Evolutionary conservation across 2,329 filamentous ascomycete species (phyloP), one percentile per base, ranked within the genome.

Genomic region (Rhytidhysteron rufulum): DNA sequence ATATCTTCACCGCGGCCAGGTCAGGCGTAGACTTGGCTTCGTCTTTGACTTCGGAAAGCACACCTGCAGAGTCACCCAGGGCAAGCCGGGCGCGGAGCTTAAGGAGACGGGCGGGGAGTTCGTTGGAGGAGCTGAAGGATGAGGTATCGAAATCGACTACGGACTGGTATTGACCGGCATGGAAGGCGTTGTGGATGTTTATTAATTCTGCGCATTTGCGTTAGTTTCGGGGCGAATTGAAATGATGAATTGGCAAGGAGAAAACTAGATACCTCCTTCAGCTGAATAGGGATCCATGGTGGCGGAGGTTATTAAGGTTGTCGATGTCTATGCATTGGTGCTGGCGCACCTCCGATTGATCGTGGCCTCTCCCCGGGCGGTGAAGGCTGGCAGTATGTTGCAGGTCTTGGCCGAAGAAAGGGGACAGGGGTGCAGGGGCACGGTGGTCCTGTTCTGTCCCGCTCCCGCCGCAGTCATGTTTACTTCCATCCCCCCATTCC

Each of bases 101-200:
- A 41, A 97, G 80, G 32, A 95, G 72, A 43, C 83, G 83, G 30
- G 87, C 86, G 31, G 88, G 80, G 11, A 89, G 75, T 34, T 76
- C 75, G 70, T 96, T 96, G 57, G 85, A 81, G 48, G 82, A 54
- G 32, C 87, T 93, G 60, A 97, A 85, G 44, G 82, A 75, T 5
- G 85, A 82, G 31, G 82, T 85, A 67, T 94, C 85, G 70, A 89
- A 95, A 71, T 93, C 85, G 67, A 94, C 68, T 49, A 94, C 90
- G 60, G 84, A 77, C 60, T 87, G 79, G 76, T 88, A 95, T 74
- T 95, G 90, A 62, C 87, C 89, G 66, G 80, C 78, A 67, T 81
- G 74, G 70, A 82, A 82, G 62, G 79, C 77, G 57, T 76, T 81
- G 70, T 81, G 78, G 60, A 83, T 79, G 71, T 80, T 82, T 60